These are phyloP conservation scores for Huntiella moniliformis DNA, from an alignment of 2,329 filamentous ascomycete species.

Conservation along the genomic window DNA sequence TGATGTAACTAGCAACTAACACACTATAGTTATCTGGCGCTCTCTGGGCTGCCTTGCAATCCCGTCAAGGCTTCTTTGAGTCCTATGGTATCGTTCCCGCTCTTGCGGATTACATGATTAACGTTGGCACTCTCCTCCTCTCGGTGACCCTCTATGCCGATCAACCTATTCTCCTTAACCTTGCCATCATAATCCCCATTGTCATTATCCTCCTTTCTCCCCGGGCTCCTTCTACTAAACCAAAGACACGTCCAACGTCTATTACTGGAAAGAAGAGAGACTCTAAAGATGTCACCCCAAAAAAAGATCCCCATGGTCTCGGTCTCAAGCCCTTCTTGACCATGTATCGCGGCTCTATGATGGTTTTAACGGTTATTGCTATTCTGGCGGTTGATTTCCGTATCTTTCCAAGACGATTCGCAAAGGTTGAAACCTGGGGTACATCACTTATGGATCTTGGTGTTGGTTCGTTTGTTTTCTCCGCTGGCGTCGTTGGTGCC, in stretches of 20 bases:
- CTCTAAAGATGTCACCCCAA: constrained; percentile 11
- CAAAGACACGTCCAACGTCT: constrained; percentile 7
- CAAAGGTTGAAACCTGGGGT: constrained; percentile 98
- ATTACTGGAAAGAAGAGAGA: constrained; percentile 26
- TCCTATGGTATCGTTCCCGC: constrained; percentile 51
- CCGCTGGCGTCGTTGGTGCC: constrained; percentile 76
- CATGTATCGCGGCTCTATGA: constrained; percentile 76
- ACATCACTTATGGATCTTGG: constrained; percentile 98
- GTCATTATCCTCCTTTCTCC: constrained; percentile 37
- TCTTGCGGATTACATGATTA: constrained; percentile 70
- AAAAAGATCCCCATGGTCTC: constrained; percentile 24
- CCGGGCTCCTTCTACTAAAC: constrained; percentile 18
- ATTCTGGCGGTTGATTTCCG: constrained; percentile 96
- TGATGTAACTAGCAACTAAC: not conserved
- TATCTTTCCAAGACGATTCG: constrained; percentile 83
- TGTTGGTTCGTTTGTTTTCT: constrained; percentile 94
- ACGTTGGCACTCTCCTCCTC: constrained; percentile 64
- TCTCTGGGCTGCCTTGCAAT: constrained; percentile 78
- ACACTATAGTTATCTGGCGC: constrained; percentile 54
- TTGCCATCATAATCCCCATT: constrained; percentile 55
- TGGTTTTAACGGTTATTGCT: constrained; percentile 72
- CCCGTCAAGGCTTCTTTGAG: constrained; percentile 66
- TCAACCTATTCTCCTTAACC: constrained; percentile 41
- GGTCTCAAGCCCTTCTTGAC: constrained; percentile 86
- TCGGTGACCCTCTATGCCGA: constrained; percentile 71